Evolutionary conservation across 768 basidiomycete species (phyloP).

Genomic region (Dendrothele bispora): DNA sequence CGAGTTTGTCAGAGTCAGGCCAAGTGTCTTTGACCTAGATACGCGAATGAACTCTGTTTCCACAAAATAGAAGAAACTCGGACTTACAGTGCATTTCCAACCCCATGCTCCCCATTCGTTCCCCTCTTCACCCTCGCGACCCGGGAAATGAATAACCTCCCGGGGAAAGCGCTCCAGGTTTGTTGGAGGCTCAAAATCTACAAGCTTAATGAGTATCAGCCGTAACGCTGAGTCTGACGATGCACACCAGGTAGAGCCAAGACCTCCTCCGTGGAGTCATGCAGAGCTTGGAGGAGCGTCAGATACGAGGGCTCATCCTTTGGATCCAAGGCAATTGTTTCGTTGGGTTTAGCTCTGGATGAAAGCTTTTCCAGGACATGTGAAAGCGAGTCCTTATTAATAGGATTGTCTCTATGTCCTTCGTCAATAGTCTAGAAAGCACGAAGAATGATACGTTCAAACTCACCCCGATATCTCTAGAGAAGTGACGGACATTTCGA

Average conservation of each 20-base stretch:
- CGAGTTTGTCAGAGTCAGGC: neutral
- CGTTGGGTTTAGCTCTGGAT: neutral
- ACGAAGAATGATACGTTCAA: neutral
- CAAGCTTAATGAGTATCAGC: too few species aligned
- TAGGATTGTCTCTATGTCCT: constrained; percentile 7
- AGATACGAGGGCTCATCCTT: constrained; percentile 4
- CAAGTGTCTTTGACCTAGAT: neutral
- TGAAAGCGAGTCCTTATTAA: neutral
- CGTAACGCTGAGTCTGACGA: too few species aligned
- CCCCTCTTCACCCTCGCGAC: neutral
- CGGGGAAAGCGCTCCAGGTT: constrained; percentile 5
- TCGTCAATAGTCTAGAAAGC: neutral
- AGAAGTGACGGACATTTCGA: constrained; percentile 8
- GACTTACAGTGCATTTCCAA: constrained; percentile 1
- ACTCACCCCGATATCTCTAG: constrained; percentile 1
- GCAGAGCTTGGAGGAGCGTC: constrained; percentile 2
- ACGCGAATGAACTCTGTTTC: neutral
- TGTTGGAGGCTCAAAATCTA: neutral
- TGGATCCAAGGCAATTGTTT: too few species aligned
- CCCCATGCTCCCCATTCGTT: constrained; percentile 2
- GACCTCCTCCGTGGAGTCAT: constrained; percentile 3
- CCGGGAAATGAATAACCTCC: neutral
- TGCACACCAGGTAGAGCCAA: neutral
- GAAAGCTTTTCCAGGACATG: neutral
- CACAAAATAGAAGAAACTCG: neutral